Evolutionary conservation across 495 filamentous ascomycete genomes (phyloP), one percentile per base, ranked within the genome.

Genomic region (Recurvomyces mirabilis): DNA sequence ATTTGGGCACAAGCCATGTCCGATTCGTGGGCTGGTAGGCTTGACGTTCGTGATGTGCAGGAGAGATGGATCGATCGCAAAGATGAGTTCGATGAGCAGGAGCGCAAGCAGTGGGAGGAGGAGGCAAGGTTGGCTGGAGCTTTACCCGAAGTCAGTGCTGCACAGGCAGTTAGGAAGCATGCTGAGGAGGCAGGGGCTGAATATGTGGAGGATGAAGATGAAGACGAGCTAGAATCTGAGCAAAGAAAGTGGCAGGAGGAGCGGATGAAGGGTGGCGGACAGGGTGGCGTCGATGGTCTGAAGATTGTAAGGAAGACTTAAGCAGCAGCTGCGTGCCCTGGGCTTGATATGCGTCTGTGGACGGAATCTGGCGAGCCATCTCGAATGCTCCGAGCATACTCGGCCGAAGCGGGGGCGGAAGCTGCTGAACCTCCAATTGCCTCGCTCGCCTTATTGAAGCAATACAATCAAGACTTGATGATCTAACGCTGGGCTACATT

Each of bases 1-100:
- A 72, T 96, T 14, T 98, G 91, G 91, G 82, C 91, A 58, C 75
- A 95, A 33, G 87, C 91, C 1, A 88, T 95, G 72, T 77, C 88
- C 17, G 86, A 94, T 48, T 86, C 86, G 21, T 52, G 44, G 49
- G 67, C 78, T 44, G 78, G 80, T 13, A 68, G 75, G 46, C 78
- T 88, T 75, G 84, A 91, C 59, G 74, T 84, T 2, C 67, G 74
- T 35, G 91, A 98, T 64, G 77, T 95, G 51, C 87, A 98, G 62
- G 91, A 98, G 65, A 67, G 91, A 54, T 98, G 91, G 91, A 58
- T 98, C 9, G 87, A 94, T 63, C 67, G 77, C 24, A 88, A 85
- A 58, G 91, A 93, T 11, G 83, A 77, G 50, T 87, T 83, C 58
- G 91, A 98, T 63, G 84, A 84, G 40, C 56, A 72, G 43, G 91